These are phyloP conservation scores for Berberis thunbergii DNA, from an alignment of 164 flowering plant species.

Conservation along the genomic window DNA sequence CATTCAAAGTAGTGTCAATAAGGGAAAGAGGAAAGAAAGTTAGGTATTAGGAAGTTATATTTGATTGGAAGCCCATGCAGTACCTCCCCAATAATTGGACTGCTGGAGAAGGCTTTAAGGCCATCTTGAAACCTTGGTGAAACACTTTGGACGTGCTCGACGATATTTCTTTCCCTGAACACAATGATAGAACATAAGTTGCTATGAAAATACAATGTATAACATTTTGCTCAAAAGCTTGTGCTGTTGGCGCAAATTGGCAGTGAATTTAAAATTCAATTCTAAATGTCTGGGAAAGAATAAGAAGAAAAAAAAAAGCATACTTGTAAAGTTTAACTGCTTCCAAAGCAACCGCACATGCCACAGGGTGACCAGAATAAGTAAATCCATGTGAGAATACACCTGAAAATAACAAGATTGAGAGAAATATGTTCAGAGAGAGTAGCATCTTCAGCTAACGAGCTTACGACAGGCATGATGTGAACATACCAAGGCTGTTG, in stretches of 20 bases:
- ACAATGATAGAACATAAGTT: neutral
- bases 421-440: neutral
- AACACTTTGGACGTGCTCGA: slow-evolving; percentile 49
- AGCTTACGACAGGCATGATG: neutral
- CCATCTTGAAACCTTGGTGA: slow-evolving; percentile 87
- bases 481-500: slow-evolving; percentile 72
- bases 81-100: slow-evolving; percentile 98
- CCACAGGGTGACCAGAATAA: slow-evolving; percentile 95
- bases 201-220: neutral
- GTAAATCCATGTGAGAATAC: slow-evolving; percentile 92
- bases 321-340: slow-evolving; percentile 87
- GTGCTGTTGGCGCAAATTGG: no score
- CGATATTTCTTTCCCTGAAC: slow-evolving; percentile 80
- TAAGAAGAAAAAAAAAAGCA: neutral
- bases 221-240: neutral
- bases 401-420: slow-evolving; percentile 38
- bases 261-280: no score
- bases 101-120: slow-evolving; percentile 61
- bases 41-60: no score
- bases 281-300: no score
- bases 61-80: no score
- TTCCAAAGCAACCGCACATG: slow-evolving; percentile 96
- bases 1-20: neutral
- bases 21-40: no score
- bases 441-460: neutral